Evolutionary conservation across 1,284 basidiomycete genomes (phyloP).

Genomic region (Pyrrhoderma noxium): DNA sequence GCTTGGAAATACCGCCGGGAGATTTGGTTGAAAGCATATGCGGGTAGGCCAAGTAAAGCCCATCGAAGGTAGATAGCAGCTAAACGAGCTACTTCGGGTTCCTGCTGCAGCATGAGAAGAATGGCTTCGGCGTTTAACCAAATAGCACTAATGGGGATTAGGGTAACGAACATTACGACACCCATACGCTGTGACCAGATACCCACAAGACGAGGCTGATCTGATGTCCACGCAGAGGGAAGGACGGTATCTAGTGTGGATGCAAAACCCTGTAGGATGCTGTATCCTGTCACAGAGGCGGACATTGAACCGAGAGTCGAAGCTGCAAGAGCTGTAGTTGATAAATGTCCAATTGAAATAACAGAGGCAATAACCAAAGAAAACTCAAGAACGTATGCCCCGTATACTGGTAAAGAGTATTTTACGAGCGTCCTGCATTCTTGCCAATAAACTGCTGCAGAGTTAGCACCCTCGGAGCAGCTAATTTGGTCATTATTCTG

Average conservation of each 20-base stretch:
- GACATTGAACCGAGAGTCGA: slow-evolving; percentile 87
- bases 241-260: slow-evolving; percentile 86
- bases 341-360: slow-evolving; percentile 80
- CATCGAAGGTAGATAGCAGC: slow-evolving; percentile 76
- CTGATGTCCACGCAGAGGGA: slow-evolving; percentile 86
- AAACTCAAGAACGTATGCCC: slow-evolving; percentile 69
- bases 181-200: slow-evolving; percentile 88
- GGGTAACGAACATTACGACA: slow-evolving; percentile 54
- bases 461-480: no score
- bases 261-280: slow-evolving; percentile 80
- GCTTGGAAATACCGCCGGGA: slow-evolving; percentile 83
- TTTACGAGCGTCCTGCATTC: slow-evolving; percentile 52
- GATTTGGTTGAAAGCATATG: slow-evolving; percentile 73
- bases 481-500: no score
- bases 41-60: slow-evolving; percentile 79
- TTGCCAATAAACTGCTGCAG: slow-evolving; percentile 36
- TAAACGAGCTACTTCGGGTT: slow-evolving; percentile 75
- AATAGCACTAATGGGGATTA: slow-evolving; percentile 55
- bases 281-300: slow-evolving; percentile 61
- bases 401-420: slow-evolving; percentile 64
- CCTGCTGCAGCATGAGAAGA: slow-evolving; percentile 76
- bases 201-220: slow-evolving; percentile 77
- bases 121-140: slow-evolving; percentile 83
- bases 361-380: slow-evolving; percentile 69
- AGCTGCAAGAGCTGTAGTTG: slow-evolving; percentile 76